phyloP scores from a whole-genome alignment of 441 rosid species.

The Capsella rubella region DNA sequence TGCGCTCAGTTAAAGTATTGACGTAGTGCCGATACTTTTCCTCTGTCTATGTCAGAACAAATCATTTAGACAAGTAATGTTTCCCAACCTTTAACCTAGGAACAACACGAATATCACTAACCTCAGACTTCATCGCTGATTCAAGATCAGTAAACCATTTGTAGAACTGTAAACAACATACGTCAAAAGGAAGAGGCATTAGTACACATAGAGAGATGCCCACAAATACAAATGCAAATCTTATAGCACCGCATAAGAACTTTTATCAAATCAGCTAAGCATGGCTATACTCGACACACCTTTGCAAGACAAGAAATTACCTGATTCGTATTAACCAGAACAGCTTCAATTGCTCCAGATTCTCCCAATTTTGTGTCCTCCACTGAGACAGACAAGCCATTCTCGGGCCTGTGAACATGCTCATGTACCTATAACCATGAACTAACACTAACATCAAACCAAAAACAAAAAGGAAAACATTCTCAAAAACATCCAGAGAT shows the following conservation, averaged over 20 bases:
- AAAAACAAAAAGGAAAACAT: not conserved
- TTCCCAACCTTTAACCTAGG: slow-evolving; percentile 21
- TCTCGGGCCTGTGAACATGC: slow-evolving; percentile 62
- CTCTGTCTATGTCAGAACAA: slow-evolving; percentile 65
- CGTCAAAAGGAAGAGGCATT: slow-evolving; percentile 23
- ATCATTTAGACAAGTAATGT: slow-evolving; percentile 14
- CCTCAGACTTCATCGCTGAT: slow-evolving; percentile 98
- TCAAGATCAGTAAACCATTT: slow-evolving; percentile 99
- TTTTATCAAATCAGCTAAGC: not conserved
- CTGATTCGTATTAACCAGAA: slow-evolving; percentile 90
- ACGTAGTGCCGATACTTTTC: slow-evolving; percentile 96
- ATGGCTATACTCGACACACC: not conserved
- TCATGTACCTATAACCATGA: slow-evolving; percentile 63
- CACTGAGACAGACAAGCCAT: slow-evolving; percentile 60
- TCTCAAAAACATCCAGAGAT: not conserved
- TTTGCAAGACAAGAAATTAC: slow-evolving; percentile 38
- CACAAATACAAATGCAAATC: slow-evolving; percentile 29
- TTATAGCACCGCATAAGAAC: not conserved
- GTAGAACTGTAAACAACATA: slow-evolving; percentile 67
- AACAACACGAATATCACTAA: slow-evolving; percentile 52
- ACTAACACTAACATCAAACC: slow-evolving; percentile 30
- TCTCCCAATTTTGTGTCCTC: slow-evolving; percentile 59
- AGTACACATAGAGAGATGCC: slow-evolving; percentile 15
- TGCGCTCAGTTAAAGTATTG: slow-evolving; percentile 77
- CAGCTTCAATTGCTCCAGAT: slow-evolving; percentile 76